Conservation (phyloP, 306 rosid genomes). For the Ceratonia siliqua region DNA sequence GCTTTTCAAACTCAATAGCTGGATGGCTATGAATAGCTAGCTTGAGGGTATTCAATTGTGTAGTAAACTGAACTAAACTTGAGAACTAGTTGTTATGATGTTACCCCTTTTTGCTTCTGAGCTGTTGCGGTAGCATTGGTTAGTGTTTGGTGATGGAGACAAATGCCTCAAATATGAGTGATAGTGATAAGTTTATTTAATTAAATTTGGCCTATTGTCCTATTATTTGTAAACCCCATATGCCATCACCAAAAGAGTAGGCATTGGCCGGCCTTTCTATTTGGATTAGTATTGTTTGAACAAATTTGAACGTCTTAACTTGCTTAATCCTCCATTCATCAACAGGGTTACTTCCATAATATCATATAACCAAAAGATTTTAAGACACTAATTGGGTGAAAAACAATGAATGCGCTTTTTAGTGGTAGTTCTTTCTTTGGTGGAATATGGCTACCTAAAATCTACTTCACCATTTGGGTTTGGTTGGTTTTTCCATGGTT, state of each 20-base stretch:
- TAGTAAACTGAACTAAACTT: not conserved
- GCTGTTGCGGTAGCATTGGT: slow-evolving; percentile 30
- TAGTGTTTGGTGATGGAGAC: slow-evolving; percentile 36
- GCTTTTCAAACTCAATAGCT: slow-evolving; percentile 16
- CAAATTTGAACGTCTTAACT: slow-evolving; percentile 16
- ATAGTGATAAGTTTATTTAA: slow-evolving; percentile 26
- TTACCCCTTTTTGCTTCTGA: too few relatives aligned
- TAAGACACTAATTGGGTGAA: slow-evolving; percentile 24
- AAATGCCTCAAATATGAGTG: slow-evolving; percentile 30
- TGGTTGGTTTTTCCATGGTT: slow-evolving; percentile 20
- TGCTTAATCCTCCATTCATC: slow-evolving; percentile 23
- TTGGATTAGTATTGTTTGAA: slow-evolving; percentile 10
- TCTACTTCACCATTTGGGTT: slow-evolving; percentile 34
- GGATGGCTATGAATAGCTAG: slow-evolving; percentile 25
- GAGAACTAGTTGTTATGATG: too few relatives aligned
- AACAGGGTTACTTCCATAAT: slow-evolving; percentile 11
- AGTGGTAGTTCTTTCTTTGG: slow-evolving; percentile 30
- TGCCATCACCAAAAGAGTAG: slow-evolving; percentile 26
- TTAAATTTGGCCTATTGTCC: slow-evolving; percentile 35
- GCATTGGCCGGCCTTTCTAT: slow-evolving; percentile 32
- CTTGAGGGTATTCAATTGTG: slow-evolving; percentile 19
- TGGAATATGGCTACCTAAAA: slow-evolving; percentile 38
- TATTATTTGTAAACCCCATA: slow-evolving; percentile 28
- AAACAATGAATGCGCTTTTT: slow-evolving; percentile 19
- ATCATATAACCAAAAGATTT: slow-evolving; percentile 29